Base-by-base conservation (phyloP, 345 rosid genomes). In the Aegle marmelos region DNA sequence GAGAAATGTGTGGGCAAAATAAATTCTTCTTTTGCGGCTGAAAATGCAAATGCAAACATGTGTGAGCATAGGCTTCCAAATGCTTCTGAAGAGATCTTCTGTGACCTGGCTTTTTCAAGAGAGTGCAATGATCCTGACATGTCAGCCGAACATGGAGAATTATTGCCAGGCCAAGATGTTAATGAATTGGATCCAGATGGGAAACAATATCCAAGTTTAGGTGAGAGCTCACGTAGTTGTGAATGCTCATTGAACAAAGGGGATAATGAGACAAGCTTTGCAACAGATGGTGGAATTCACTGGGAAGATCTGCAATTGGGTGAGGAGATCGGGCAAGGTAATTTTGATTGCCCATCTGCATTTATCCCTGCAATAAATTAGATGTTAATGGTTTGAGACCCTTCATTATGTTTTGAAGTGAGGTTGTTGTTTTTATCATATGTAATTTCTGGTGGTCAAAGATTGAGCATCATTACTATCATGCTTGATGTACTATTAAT, bases 291-390 rank as follows among this genome's bases (percentile, higher is more conserved):
- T 74, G 94, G 84, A 83, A 89, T 95, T 83, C 87, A 10, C 17
- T 95, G 94, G 96, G 91, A 93, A 82, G 91, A 92, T 81, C 88
- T 95, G 33, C 82, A 80, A 65, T 77, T 95, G 45, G 88, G 94
- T 58, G 93, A 90, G 82, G 91, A 91, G 85, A 82, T 93, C 68
- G 99, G 98, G 19, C 89, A 91, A 90, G 99, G 98, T 93, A 86
- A 57, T 9, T 50, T 30, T 39, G 61, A 50, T 4, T 72, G 37
- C 50, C 21, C 13, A 16, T 63, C 9, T 31, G 39, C 36, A 31
- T n/a, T 16, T 33, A 56, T 4, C 53, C 31, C 39, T 41, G 27
- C 24, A 36, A 33, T 14, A 59, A 67, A 31, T n/a, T 74, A 39
- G 70, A 67, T 79, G 48, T 11, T 66, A 57, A 36, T 50, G 25